Base-by-base conservation (phyloP, 2,329 filamentous ascomycete genomes). In the Stemphylium lycopersici region DNA sequence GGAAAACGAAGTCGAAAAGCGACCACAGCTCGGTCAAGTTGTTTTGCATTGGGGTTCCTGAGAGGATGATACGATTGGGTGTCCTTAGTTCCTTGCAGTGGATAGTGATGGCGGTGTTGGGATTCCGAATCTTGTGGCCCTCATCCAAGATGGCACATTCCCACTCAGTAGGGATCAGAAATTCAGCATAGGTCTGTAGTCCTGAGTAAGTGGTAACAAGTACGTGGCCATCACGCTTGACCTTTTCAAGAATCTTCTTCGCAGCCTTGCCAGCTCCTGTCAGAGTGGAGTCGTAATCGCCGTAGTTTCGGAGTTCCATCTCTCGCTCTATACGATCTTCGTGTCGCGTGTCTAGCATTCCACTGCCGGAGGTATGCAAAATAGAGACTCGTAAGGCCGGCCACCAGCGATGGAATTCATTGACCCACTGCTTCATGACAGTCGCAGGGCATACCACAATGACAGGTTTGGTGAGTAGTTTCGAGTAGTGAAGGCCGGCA, bases 361-460 rank as follows among this genome's bases (percentile, higher is more conserved):
- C 96, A 72, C 92, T 98, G 2, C 95, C 95, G 4, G 95, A 97
- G 0, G 91, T 91, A 72, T 99, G 95, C 43, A 99, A 75, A 58
- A 99, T 98, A 0, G 93, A 96, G 4, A 99, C 95, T 37, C 96
- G 86, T 29, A 99, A 80, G n/a, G 95, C 89, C n/a, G 95, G 95
- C 96, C 96, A 99, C 96, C 96, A 99, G 11, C 89, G 87, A 76
- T 99, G 96, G 66, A 99, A 98, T 70, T 99, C 95, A 61, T 96
- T 96, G 11, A 97, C 95, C 95, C 95, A 99, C 73, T 99, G 95
- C 57, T 91, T 90, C 78, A 99, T 88, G 20, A 99, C 89, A 0
- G 95, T 99, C 3, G 93, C 93, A 2, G 95, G 95, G 45, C 92
- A 93, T 3, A 99, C 92, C 6, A 99, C 85, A 55, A 99, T 91